Conservation (phyloP, 495 filamentous ascomycete species). For the Talaromyces ruber region DNA sequence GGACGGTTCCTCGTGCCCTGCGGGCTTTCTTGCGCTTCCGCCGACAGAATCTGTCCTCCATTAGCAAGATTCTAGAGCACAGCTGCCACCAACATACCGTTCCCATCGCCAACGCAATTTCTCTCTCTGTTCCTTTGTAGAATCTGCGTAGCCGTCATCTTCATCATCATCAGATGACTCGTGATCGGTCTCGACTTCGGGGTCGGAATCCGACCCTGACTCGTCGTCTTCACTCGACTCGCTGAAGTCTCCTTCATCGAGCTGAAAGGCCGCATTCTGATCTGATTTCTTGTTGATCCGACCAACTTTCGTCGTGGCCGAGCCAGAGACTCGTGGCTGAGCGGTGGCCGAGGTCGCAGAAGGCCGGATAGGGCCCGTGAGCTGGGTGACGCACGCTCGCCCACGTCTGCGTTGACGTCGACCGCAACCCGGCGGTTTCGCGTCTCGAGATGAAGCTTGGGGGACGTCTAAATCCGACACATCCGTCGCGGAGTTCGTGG, state of each 20-base stretch:
- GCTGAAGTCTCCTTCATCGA: background rate
- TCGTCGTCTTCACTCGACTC: background rate
- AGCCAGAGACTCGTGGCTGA: background rate
- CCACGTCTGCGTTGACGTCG: background rate
- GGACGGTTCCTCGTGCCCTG: background rate
- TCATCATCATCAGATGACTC: background rate
- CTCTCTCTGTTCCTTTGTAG: background rate
- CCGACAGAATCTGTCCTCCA: background rate
- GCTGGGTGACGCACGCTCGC: background rate
- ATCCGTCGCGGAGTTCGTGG: background rate
- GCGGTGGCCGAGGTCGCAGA: background rate
- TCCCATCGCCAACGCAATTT: background rate
- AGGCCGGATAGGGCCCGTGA: background rate
- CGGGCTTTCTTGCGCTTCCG: background rate
- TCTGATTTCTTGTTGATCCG: background rate
- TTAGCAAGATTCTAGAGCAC: background rate
- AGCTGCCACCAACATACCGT: background rate
- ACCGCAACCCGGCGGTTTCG: background rate
- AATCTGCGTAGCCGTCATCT: background rate
- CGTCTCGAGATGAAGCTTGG: background rate
- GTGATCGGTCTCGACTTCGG: background rate
- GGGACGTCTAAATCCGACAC: background rate
- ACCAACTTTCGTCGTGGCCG: background rate
- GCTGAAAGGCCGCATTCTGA: background rate
- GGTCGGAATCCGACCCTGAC: background rate